Conservation (phyloP, 441 rosid genomes). For the Metrosideros polymorpha region DNA sequence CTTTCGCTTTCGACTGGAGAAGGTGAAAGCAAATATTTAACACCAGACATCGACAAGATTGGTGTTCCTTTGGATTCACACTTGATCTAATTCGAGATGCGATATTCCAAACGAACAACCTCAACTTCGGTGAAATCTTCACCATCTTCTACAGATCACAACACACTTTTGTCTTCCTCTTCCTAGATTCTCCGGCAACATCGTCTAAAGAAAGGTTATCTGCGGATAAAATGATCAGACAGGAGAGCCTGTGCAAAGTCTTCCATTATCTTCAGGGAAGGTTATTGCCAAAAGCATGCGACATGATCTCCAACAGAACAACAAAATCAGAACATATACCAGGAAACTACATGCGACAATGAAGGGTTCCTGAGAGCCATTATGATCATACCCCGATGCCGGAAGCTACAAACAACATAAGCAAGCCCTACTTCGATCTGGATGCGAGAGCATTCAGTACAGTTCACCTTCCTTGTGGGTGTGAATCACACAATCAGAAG, state of each 20-base stretch:
- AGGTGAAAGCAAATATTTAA: neutral
- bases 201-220: neutral
- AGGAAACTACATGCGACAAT: neutral
- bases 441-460: neutral
- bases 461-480: slow-evolving; percentile 17
- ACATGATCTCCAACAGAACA: neutral
- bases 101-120: neutral
- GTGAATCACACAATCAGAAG: slow-evolving; percentile 5
- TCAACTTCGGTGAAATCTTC: neutral
- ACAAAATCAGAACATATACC: neutral
- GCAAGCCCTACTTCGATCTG: neutral
- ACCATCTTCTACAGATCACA: neutral
- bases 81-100: neutral
- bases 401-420: neutral
- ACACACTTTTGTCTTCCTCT: neutral
- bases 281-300: neutral
- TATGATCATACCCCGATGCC: neutral
- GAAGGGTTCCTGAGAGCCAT: neutral
- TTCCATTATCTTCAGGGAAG: neutral
- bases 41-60: neutral
- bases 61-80: neutral
- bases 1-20: neutral
- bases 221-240: neutral
- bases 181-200: neutral
- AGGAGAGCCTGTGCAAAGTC: neutral